Conservation (phyloP, 2,329 filamentous ascomycete genomes). For the Pezicula carpinea region DNA sequence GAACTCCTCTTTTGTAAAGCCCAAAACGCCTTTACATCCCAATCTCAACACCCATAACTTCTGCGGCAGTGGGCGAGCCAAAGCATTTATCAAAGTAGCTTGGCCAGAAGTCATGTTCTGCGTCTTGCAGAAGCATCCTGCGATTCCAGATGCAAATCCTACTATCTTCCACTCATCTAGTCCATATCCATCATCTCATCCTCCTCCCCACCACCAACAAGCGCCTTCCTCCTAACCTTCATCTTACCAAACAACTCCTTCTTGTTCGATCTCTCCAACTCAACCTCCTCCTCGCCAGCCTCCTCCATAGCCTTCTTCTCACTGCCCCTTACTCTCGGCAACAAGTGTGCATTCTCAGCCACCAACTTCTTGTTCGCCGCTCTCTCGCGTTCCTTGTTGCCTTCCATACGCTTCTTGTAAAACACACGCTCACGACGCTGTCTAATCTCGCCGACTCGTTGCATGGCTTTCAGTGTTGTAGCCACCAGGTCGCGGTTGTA, state of each 20-base stretch:
- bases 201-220: conserved; percentile 33
- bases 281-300: conserved; percentile 41
- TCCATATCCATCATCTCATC: conserved; percentile 39
- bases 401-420: conserved; percentile 90
- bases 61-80: too few species aligned
- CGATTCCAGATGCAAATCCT: not conserved
- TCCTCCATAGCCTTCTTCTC: conserved; percentile 56
- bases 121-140: too few species aligned
- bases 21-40: not conserved
- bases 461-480: conserved; percentile 88
- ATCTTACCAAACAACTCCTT: conserved; percentile 28
- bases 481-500: conserved; percentile 91
- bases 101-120: too few species aligned
- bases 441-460: conserved; percentile 82
- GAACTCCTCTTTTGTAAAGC: not conserved
- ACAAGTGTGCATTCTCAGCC: conserved; percentile 84
- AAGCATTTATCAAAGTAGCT: too few species aligned
- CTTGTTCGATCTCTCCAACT: conserved; percentile 14
- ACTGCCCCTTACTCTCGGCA: conserved; percentile 66
- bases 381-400: conserved; percentile 79
- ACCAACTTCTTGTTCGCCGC: conserved; percentile 83
- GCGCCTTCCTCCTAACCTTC: conserved; percentile 31
- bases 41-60: too few species aligned
- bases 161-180: conserved; percentile 3
- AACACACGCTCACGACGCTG: conserved; percentile 80